A percentile compares a stretch with the other conserved stretches of the same genome.
phyloP scores from a whole-genome alignment of 1,139 yeast genomes.

The Candida tropicalis region DNA sequence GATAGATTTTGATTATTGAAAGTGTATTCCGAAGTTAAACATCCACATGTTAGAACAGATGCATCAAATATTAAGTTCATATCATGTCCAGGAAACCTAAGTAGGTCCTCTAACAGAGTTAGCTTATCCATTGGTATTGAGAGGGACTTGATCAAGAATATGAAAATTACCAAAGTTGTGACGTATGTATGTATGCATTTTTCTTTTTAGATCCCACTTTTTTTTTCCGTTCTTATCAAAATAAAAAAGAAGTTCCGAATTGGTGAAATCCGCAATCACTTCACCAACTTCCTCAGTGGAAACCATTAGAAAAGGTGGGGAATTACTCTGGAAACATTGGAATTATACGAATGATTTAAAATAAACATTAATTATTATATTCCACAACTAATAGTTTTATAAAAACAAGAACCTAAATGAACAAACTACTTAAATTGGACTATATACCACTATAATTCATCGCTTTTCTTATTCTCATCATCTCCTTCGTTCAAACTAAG shows the following conservation, averaged over 20 bases:
- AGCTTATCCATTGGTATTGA: constrained; percentile 31
- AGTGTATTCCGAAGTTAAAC: constrained; percentile 59
- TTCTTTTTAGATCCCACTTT: background rate
- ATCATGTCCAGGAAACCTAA: constrained; percentile 29
- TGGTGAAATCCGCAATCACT: too few relatives aligned
- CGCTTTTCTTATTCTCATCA: constrained; percentile 15
- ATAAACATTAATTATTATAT: too few relatives aligned
- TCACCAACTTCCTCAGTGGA: background rate
- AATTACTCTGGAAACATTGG: too few relatives aligned
- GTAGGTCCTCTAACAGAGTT: constrained; percentile 31
- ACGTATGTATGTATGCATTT: background rate
- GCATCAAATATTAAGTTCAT: constrained; percentile 47
- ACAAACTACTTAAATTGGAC: too few relatives aligned
- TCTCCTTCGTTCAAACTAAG: constrained; percentile 21
- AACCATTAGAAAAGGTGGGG: too few relatives aligned
- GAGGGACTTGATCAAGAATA: background rate
- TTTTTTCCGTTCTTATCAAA: too few relatives aligned
- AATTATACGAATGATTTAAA: too few relatives aligned
- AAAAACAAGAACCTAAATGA: too few relatives aligned
- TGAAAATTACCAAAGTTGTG: background rate
- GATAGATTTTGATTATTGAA: constrained; percentile 27
- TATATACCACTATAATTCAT: background rate
- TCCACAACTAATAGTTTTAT: too few relatives aligned
- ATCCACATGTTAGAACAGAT: constrained; percentile 68
- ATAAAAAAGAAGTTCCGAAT: background rate